Evolutionary conservation across 2,329 filamentous ascomycete genomes (phyloP).

Genomic region (Sarocladiaceae sp.): DNA sequence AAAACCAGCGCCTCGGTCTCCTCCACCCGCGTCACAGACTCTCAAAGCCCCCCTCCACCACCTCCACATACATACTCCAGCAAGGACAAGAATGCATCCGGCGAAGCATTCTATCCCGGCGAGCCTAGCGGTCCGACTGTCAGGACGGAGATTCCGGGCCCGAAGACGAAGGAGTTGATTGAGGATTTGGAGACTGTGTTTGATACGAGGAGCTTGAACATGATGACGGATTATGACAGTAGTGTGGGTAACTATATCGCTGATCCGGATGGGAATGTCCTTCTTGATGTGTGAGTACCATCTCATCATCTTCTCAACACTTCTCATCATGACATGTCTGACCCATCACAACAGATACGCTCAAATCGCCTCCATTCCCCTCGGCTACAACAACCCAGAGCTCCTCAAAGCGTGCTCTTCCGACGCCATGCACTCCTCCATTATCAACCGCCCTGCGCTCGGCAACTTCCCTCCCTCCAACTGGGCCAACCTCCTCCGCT

Average conservation of each 20-base stretch:
- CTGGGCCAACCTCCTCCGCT: slow-evolving; percentile 76
- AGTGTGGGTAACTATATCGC: slow-evolving; percentile 78
- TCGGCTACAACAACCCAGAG: slow-evolving; percentile 87
- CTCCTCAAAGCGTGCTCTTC: slow-evolving; percentile 67
- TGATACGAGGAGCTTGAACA: slow-evolving; percentile 81
- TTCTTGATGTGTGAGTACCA: slow-evolving; percentile 65
- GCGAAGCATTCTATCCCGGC: slow-evolving; percentile 36
- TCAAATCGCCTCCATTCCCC: slow-evolving; percentile 87
- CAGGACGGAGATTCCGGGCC: slow-evolving; percentile 68
- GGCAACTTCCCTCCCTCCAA: slow-evolving; percentile 87
- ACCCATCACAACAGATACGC: slow-evolving; percentile 55
- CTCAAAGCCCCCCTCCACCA: background rate
- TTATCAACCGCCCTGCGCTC: slow-evolving; percentile 86
- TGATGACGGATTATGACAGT: slow-evolving; percentile 71
- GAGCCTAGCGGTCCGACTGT: slow-evolving; percentile 51
- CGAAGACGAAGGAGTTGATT: slow-evolving; percentile 65
- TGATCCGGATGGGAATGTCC: slow-evolving; percentile 66
- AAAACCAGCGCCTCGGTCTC: background rate
- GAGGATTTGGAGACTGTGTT: slow-evolving; percentile 73
- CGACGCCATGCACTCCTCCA: slow-evolving; percentile 71
- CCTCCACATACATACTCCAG: too few relatives aligned
- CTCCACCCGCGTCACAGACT: background rate
- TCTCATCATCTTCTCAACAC: background rate
- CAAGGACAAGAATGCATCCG: too few relatives aligned
- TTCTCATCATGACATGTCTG: background rate